Evolutionary conservation across 495 filamentous ascomycete genomes (phyloP).

Genomic region (Xylaria venustula): DNA sequence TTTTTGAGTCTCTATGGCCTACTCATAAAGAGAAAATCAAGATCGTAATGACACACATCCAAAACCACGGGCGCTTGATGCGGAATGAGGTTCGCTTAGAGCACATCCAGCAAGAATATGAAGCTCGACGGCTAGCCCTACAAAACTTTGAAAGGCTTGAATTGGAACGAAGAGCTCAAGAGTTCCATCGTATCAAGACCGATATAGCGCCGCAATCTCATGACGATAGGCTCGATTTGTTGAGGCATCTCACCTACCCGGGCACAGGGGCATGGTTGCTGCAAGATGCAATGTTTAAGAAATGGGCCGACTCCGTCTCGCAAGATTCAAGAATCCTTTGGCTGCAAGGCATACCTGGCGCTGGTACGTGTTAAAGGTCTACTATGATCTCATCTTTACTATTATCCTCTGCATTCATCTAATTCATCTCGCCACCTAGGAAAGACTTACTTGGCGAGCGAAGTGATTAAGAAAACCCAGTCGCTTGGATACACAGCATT

Average conservation of each 20-base stretch:
- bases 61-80: constrained; percentile 17
- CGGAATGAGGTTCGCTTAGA: constrained; percentile 20
- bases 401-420: too few species aligned
- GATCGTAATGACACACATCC: constrained; percentile 15
- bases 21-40: background rate
- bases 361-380: background rate
- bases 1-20: background rate
- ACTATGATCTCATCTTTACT: too few species aligned
- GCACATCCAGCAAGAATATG: constrained; percentile 24
- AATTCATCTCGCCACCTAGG: too few species aligned
- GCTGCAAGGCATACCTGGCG: background rate
- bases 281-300: background rate
- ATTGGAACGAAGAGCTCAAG: background rate
- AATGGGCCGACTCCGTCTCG: background rate
- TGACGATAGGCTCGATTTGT: background rate
- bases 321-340: background rate
- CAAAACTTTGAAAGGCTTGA: constrained; percentile 3
- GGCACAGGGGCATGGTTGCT: background rate
- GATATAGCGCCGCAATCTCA: background rate
- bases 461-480: too few species aligned
- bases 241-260: background rate
- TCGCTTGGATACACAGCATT: background rate
- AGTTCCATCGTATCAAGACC: background rate
- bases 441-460: background rate
- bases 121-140: constrained; percentile 8